Evolutionary conservation across 805 yeast genomes (phyloP).

Genomic region (Ascoidea asiatica): DNA sequence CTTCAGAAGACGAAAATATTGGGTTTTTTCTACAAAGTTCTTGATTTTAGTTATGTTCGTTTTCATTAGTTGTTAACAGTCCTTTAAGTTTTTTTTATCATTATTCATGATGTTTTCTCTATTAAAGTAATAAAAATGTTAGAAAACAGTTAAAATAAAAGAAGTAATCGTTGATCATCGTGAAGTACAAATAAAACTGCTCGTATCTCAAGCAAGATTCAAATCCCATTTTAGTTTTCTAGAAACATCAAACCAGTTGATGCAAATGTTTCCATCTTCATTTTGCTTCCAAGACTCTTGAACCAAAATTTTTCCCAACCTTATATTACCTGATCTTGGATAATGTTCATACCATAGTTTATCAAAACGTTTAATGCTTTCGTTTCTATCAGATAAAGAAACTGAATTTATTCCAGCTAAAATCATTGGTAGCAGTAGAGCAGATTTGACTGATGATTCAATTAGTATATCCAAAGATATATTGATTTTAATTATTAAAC

Average conservation of each 20-base stretch:
- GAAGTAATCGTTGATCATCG: no score
- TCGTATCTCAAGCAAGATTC: not conserved
- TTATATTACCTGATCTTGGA: not conserved
- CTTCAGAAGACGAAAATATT: no score
- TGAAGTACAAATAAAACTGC: no score
- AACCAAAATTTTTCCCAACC: not conserved
- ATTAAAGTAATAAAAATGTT: no score
- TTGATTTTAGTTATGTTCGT: no score
- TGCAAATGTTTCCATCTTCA: not conserved
- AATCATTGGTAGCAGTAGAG: not conserved
- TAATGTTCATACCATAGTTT: not conserved
- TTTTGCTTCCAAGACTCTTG: not conserved
- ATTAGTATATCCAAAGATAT: slow-evolving; percentile 1
- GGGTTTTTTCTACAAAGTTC: no score
- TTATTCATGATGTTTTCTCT: no score
- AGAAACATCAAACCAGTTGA: not conserved
- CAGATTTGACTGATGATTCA: slow-evolving; percentile 3
- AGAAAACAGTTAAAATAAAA: no score
- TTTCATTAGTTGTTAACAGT: no score
- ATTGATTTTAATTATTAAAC: not conserved
- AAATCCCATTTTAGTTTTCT: not conserved
- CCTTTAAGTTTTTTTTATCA: no score
- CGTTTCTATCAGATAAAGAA: not conserved
- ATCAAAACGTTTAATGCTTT: not conserved
- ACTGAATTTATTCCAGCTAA: not conserved